Percentiles rank a stretch among this genome's conserved stretches.
Evolutionary conservation across 2,329 filamentous ascomycete species (phyloP).

Genomic region (Aspergillus hortae): DNA sequence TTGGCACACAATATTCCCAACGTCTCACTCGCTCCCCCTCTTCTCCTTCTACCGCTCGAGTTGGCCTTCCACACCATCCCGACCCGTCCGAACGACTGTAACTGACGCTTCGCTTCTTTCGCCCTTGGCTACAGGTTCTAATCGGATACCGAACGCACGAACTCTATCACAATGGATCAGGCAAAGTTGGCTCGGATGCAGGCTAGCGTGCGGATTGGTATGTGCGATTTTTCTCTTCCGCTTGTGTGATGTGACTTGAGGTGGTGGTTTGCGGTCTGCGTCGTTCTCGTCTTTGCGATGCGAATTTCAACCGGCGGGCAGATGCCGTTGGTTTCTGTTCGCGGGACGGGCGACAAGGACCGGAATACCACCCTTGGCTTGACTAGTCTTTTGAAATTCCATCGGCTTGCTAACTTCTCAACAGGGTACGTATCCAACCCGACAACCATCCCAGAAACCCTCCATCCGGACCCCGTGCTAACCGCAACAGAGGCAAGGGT

Average conservation of each 20-base stretch:
- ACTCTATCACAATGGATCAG: constrained; percentile 57
- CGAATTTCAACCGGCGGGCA: too few relatives aligned
- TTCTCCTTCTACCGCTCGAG: constrained; percentile 8
- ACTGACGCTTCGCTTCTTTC: constrained; percentile 12
- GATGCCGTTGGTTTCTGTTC: too few relatives aligned
- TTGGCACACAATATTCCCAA: constrained; percentile 10
- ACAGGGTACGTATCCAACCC: not conserved
- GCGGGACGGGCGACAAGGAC: too few relatives aligned
- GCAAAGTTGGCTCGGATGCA: constrained; percentile 66
- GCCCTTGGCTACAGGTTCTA: constrained; percentile 11
- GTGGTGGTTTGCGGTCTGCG: not conserved
- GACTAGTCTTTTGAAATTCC: not conserved
- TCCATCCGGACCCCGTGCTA: not conserved
- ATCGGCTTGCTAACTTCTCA: too few relatives aligned
- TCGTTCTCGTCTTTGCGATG: not conserved
- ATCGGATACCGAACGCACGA: constrained; percentile 17
- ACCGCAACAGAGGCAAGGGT: constrained; percentile 75
- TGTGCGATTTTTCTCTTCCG: constrained; percentile 35
- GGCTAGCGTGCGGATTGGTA: constrained; percentile 68
- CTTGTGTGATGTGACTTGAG: constrained; percentile 6
- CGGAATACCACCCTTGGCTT: too few relatives aligned
- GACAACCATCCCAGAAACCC: not conserved
- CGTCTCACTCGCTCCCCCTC: not conserved
- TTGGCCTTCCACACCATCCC: constrained; percentile 6
- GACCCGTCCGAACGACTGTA: constrained; percentile 5